phyloP scores from a whole-genome alignment of 169 alveolate species.

The Plasmodium gaboni region DNA sequence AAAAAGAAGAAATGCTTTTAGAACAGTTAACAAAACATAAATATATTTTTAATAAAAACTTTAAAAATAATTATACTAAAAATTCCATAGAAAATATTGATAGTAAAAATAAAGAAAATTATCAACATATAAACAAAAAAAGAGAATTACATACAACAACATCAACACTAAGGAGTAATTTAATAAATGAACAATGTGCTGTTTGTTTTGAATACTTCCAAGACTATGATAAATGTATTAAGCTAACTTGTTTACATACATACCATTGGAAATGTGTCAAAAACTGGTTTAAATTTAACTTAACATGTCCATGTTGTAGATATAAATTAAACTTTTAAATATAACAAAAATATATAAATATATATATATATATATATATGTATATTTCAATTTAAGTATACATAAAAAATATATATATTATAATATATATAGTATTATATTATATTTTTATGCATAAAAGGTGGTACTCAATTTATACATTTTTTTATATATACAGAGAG shows the following conservation, averaged over 20 bases:
- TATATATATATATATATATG: no score
- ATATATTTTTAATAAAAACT: conserved; percentile 32
- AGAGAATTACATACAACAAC: background rate
- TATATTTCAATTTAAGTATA: no score
- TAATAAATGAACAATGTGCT: conserved; percentile 78
- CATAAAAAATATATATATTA: no score
- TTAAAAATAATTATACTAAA: conserved; percentile 27
- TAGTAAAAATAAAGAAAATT: background rate
- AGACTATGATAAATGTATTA: conserved; percentile 76
- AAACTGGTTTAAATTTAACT: conserved; percentile 79
- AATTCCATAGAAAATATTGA: conserved; percentile 54
- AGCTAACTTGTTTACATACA: conserved; percentile 77
- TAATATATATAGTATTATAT: no score
- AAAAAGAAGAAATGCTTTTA: conserved; percentile 8
- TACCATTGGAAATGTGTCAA: conserved; percentile 80
- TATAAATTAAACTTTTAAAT: background rate
- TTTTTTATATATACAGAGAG: no score
- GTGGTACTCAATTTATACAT: no score
- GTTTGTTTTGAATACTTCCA: conserved; percentile 79
- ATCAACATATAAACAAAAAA: background rate
- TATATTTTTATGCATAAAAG: no score
- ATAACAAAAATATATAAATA: background rate
- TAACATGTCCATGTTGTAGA: conserved; percentile 79
- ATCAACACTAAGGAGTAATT: conserved; percentile 8
- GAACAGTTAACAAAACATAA: conserved; percentile 33